Percentiles rank a stretch among this genome's conserved stretches.
These are phyloP conservation scores for Leccinum barrowsii DNA, from an alignment of 768 basidiomycete species.

Conservation along the genomic window DNA sequence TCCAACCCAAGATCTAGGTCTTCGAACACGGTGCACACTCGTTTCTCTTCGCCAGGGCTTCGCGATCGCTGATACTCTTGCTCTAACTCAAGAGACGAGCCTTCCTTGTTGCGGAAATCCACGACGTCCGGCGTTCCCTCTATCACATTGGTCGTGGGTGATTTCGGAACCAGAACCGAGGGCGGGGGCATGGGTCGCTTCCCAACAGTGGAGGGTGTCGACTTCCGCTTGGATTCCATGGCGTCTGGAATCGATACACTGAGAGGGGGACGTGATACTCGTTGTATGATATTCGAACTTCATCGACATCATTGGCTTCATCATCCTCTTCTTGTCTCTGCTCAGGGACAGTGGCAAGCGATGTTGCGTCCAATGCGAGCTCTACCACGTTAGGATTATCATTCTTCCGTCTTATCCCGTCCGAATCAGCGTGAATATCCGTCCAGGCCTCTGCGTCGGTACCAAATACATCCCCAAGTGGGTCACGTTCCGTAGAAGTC, in stretches of 20 bases:
- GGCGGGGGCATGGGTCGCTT: constrained; percentile 38
- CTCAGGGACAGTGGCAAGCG: constrained; percentile 29
- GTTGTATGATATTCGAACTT: constrained; percentile 37
- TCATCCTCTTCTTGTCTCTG: constrained; percentile 24
- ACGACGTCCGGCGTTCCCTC: constrained; percentile 18
- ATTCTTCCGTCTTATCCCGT: constrained; percentile 22
- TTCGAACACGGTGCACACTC: constrained; percentile 44
- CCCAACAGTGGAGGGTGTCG: constrained; percentile 30
- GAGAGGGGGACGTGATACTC: constrained; percentile 37
- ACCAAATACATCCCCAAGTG: constrained; percentile 60
- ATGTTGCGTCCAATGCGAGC: constrained; percentile 47
- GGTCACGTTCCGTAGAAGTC: constrained; percentile 40
- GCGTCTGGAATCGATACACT: constrained; percentile 40
- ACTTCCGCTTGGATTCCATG: constrained; percentile 33
- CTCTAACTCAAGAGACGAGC: constrained; percentile 25
- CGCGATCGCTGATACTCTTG: constrained; percentile 28
- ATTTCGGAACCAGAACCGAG: constrained; percentile 45
- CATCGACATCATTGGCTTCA: constrained; percentile 32
- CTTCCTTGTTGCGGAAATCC: constrained; percentile 16
- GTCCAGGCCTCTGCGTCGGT: constrained; percentile 64
- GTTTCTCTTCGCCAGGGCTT: constrained; percentile 41
- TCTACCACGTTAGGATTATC: constrained; percentile 45
- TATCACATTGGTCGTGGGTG: constrained; percentile 28
- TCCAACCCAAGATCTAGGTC: constrained; percentile 44
- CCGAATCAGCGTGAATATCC: constrained; percentile 43